Conservation (phyloP, 495 filamentous ascomycete genomes). For the Trichoderma orchidacearum region DNA sequence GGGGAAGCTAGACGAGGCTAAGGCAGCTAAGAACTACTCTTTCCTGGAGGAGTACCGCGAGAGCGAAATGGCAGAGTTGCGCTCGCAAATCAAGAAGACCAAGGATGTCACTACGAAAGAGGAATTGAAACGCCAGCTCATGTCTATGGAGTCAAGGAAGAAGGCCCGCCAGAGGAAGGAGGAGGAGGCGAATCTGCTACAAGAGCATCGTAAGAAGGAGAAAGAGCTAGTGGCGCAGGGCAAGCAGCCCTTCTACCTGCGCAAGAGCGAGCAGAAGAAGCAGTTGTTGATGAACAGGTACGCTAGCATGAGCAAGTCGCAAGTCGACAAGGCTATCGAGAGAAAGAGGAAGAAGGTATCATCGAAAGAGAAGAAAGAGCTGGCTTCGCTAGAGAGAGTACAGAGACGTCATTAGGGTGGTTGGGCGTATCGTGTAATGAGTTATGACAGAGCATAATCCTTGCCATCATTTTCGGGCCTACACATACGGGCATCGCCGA, state of each 20-base stretch:
- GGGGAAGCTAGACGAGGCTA: conserved; percentile 33
- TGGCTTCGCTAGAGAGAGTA: conserved; percentile 39
- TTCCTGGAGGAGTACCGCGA: conserved; percentile 80
- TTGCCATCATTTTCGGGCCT: neutral
- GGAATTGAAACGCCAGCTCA: conserved; percentile 48
- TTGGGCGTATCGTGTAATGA: neutral
- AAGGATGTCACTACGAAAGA: conserved; percentile 51
- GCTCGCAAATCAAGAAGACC: conserved; percentile 46
- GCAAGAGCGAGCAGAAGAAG: conserved; percentile 83
- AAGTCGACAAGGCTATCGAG: conserved; percentile 70
- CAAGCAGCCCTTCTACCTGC: conserved; percentile 87
- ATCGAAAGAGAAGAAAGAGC: conserved; percentile 63
- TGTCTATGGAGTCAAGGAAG: conserved; percentile 55
- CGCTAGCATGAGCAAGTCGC: conserved; percentile 61
- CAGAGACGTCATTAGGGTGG: neutral
- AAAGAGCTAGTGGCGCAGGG: conserved; percentile 71
- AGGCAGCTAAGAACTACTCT: conserved; percentile 53
- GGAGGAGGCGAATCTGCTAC: conserved; percentile 46
- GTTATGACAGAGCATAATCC: conserved; percentile 3
- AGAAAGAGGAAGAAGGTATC: conserved; percentile 72
- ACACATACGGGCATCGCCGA: neutral
- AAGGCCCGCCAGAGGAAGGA: conserved; percentile 55
- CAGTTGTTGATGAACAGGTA: conserved; percentile 65
- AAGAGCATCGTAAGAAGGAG: conserved; percentile 67
- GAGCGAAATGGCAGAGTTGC: conserved; percentile 62